Conservation (phyloP, 164 flowering plant genomes). For the Saururus chinensis region DNA sequence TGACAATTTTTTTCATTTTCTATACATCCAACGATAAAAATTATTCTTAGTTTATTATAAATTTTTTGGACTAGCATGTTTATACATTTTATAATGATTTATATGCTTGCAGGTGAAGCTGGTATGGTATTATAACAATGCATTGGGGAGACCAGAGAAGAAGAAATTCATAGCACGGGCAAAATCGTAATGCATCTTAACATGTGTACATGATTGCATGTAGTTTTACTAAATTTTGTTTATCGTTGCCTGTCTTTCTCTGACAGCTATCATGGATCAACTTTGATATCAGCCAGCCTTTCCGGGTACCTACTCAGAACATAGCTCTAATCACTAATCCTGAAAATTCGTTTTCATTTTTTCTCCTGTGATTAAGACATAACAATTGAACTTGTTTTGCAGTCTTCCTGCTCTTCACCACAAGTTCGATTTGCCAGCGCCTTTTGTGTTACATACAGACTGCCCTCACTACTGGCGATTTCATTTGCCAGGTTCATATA, state of each 20-base stretch:
- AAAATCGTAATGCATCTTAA: slow-evolving; percentile 58
- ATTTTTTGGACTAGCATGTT: not conserved
- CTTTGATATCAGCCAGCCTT: slow-evolving; percentile 88
- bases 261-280: slow-evolving; percentile 95
- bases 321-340: too few species aligned
- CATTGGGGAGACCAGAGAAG: slow-evolving; percentile 89
- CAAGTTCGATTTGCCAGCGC: slow-evolving; percentile 86
- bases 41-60: too few species aligned
- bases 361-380: not conserved
- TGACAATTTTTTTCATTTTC: too few species aligned
- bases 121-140: slow-evolving; percentile 98
- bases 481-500: slow-evolving; percentile 72
- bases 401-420: slow-evolving; percentile 93
- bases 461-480: slow-evolving; percentile 98
- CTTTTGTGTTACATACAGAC: slow-evolving; percentile 89
- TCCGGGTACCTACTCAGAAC: slow-evolving; percentile 49
- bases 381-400: slow-evolving; percentile 5
- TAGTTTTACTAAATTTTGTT: not conserved
- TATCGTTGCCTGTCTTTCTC: not conserved
- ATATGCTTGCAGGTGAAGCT: slow-evolving; percentile 69
- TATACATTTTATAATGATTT: not conserved
- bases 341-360: not conserved
- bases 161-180: slow-evolving; percentile 88
- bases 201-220: not conserved
- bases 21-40: too few species aligned